phyloP scores from a whole-genome alignment of 208 protist species.

The Herpetomonas samuelpessoai region DNA sequence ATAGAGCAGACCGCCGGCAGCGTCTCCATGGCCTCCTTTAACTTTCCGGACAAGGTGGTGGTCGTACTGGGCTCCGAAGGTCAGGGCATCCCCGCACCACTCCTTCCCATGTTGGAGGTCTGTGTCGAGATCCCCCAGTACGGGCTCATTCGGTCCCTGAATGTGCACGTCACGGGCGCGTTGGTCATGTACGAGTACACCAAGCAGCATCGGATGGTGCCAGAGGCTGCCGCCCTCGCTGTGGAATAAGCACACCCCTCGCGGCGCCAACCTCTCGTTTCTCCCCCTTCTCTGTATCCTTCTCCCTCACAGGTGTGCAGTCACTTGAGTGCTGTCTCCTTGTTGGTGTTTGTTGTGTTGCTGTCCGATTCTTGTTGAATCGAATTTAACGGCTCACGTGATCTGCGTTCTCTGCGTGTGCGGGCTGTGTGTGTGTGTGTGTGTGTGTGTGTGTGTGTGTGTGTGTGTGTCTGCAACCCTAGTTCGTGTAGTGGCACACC shows the following conservation, averaged over 20 bases:
- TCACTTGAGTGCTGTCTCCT: constrained; percentile 1
- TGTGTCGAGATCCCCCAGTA: constrained; percentile 93
- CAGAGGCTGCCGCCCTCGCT: background rate
- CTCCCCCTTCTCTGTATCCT: background rate
- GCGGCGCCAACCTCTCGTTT: background rate
- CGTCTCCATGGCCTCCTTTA: constrained; percentile 64
- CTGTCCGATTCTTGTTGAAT: background rate
- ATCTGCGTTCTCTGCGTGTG: no score
- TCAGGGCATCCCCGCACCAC: constrained; percentile 81
- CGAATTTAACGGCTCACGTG: no score
- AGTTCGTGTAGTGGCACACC: no score
- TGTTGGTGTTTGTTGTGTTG: background rate
- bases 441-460: no score
- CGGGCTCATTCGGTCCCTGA: constrained; percentile 88
- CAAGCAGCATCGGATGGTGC: constrained; percentile 70
- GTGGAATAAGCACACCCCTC: background rate
- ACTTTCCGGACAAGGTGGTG: constrained; percentile 63
- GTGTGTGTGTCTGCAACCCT: no score
- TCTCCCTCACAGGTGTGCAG: background rate
- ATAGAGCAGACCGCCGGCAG: constrained; percentile 89
- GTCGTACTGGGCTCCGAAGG: constrained; percentile 88
- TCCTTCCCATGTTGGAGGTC: constrained; percentile 77
- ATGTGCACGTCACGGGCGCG: constrained; percentile 91
- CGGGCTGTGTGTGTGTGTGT: no score
- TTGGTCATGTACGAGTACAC: constrained; percentile 93